phyloP scores from a whole-genome alignment of 345 rosid genomes.

The Rhodomyrtus tomentosa region DNA sequence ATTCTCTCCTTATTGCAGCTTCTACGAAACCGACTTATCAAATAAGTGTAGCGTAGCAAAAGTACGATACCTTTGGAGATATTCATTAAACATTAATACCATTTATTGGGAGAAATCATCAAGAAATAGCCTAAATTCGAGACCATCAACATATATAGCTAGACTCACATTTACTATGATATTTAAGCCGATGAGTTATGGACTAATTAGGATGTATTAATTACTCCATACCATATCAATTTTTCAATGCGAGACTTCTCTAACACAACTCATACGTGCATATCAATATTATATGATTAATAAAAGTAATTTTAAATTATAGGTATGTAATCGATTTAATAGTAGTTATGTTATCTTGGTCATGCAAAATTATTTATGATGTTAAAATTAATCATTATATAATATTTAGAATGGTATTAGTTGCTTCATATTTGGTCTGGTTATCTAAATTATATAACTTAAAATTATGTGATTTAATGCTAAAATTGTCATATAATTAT shows the following conservation, averaged over 20 bases:
- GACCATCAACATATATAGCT: no score
- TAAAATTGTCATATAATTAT: not conserved
- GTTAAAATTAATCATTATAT: not conserved
- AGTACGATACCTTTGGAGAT: no score
- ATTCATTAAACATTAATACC: no score
- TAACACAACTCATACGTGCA: no score
- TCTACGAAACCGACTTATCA: not conserved
- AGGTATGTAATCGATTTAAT: not conserved
- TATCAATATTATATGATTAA: not conserved
- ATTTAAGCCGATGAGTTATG: no score
- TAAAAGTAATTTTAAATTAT: not conserved
- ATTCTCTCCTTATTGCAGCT: not conserved
- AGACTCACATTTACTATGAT: no score
- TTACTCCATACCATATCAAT: no score
- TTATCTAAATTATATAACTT: not conserved
- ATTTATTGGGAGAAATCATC: no score
- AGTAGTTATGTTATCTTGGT: not conserved
- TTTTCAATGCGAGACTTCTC: no score
- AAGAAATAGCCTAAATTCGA: no score
- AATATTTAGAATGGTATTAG: not conserved
- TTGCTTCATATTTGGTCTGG: not conserved
- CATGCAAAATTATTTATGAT: not conserved
- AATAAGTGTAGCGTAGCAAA: no score
- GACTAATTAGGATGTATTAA: no score
- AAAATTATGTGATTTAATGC: not conserved